These are phyloP conservation scores for Botryobasidium botryosum DNA, from an alignment of 768 basidiomycete species.

Conservation along the genomic window DNA sequence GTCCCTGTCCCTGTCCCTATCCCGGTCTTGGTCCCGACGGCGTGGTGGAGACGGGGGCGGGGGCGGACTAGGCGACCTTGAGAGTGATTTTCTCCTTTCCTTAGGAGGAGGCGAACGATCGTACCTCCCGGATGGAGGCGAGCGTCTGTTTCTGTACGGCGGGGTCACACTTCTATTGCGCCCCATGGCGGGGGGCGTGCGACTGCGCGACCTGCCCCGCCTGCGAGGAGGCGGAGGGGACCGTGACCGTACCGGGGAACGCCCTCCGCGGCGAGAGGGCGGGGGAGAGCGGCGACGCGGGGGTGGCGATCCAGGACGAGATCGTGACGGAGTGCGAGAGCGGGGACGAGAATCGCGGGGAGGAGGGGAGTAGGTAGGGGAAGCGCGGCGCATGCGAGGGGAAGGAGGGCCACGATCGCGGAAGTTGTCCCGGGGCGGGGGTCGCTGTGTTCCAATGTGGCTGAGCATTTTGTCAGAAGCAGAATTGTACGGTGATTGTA, in stretches of 20 bases:
- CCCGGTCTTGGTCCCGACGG: too few relatives aligned
- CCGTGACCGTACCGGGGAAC: constrained; percentile 23
- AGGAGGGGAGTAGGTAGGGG: background rate
- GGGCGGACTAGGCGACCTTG: background rate
- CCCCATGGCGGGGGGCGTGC: constrained; percentile 1
- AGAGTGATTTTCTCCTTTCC: background rate
- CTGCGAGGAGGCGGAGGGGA: constrained; percentile 20
- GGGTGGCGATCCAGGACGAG: constrained; percentile 12
- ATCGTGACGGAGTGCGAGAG: constrained; percentile 17
- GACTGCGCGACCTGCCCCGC: background rate
- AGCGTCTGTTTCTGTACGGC: background rate
- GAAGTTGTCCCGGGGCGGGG: constrained; percentile 4
- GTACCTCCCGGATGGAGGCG: background rate
- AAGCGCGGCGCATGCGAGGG: constrained; percentile 5
- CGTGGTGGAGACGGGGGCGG: constrained; percentile 5
- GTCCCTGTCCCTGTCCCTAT: too few relatives aligned
- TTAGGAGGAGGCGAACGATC: background rate
- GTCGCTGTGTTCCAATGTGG: constrained; percentile 5
- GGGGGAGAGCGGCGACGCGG: constrained; percentile 24
- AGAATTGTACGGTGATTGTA: constrained; percentile 21
- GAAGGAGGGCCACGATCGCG: constrained; percentile 4
- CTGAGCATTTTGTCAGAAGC: background rate
- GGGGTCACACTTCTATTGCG: background rate
- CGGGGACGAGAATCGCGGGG: background rate
- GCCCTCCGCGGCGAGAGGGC: constrained; percentile 22